Evolutionary conservation across 345 rosid species (phyloP).

Genomic region (Raphanus raphanistrum): DNA sequence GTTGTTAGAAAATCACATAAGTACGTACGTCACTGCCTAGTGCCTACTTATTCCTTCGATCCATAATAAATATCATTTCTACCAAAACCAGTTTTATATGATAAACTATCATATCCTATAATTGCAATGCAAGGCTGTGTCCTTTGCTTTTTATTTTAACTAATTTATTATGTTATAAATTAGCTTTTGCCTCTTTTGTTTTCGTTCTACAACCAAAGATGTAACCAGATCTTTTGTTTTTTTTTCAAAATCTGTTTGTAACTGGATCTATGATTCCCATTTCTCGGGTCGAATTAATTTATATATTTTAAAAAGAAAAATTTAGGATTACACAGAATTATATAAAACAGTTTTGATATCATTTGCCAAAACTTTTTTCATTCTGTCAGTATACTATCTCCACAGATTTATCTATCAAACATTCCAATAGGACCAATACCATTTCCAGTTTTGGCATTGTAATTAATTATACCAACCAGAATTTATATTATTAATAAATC

Average conservation of each 20-base stretch:
- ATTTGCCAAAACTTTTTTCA: slow-evolving; percentile 3
- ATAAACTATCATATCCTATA: slow-evolving; percentile 15
- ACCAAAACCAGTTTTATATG: slow-evolving; percentile 32
- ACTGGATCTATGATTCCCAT: too few relatives aligned
- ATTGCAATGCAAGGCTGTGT: slow-evolving; percentile 45
- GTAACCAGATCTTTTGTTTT: slow-evolving; percentile 15
- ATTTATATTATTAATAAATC: too few relatives aligned
- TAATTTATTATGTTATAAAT: slow-evolving; percentile 5
- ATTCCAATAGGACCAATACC: slow-evolving; percentile 4
- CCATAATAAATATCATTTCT: slow-evolving; percentile 31
- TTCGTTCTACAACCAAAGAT: slow-evolving; percentile 32
- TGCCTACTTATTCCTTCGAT: slow-evolving; percentile 26
- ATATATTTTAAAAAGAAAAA: too few relatives aligned
- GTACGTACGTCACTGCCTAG: slow-evolving; percentile 33
- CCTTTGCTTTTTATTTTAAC: slow-evolving; percentile 3
- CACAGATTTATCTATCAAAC: slow-evolving; percentile 7
- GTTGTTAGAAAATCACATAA: slow-evolving; percentile 14
- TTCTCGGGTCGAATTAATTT: too few relatives aligned
- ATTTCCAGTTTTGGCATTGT: background rate
- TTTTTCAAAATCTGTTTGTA: too few relatives aligned
- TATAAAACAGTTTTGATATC: background rate
- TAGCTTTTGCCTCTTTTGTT: slow-evolving; percentile 32
- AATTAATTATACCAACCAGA: background rate
- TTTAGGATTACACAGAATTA: slow-evolving; percentile 27
- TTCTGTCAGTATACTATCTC: background rate